These are phyloP conservation scores for Pulicaria dysenterica DNA, from an alignment of 129 eudicot species.

Conservation along the genomic window DNA sequence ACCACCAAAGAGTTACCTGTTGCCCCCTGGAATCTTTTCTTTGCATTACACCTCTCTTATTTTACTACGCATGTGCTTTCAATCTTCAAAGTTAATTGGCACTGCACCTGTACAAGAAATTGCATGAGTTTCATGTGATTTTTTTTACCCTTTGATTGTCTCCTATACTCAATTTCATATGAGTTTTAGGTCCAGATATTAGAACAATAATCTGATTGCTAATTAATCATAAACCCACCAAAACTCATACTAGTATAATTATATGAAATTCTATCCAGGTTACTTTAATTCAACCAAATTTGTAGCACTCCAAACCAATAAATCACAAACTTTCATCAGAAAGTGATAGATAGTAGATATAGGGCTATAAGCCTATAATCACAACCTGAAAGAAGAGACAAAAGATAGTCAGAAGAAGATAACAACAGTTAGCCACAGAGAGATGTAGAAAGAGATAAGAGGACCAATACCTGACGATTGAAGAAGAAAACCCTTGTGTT, in stretches of 20 bases:
- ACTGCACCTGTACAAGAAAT: too few relatives aligned
- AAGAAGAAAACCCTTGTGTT: slow-evolving; percentile 25
- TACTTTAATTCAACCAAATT: slow-evolving; percentile 26
- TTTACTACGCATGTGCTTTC: too few relatives aligned
- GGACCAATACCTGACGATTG: slow-evolving; percentile 30
- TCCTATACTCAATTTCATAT: slow-evolving; percentile 7
- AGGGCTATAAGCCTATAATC: slow-evolving; percentile 38
- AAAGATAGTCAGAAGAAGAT: background rate
- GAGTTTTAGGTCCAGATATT: background rate
- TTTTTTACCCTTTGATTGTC: too few relatives aligned
- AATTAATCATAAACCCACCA: slow-evolving; percentile 5
- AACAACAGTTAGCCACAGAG: background rate
- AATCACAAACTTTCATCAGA: slow-evolving; percentile 13
- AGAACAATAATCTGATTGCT: slow-evolving; percentile 13
- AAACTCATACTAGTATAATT: background rate
- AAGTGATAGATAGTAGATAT: slow-evolving; percentile 21
- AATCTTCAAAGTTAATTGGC: too few relatives aligned
- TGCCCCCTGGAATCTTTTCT: too few relatives aligned
- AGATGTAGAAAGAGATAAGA: background rate
- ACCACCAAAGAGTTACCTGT: too few relatives aligned
- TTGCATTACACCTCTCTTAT: too few relatives aligned
- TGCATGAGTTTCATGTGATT: too few relatives aligned
- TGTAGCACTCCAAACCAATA: slow-evolving; percentile 7
- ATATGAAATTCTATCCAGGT: slow-evolving; percentile 14
- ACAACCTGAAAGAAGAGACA: slow-evolving; percentile 1